Evolutionary conservation across 106 monocot species (phyloP).

Genomic region (Hemerocallis citrina): DNA sequence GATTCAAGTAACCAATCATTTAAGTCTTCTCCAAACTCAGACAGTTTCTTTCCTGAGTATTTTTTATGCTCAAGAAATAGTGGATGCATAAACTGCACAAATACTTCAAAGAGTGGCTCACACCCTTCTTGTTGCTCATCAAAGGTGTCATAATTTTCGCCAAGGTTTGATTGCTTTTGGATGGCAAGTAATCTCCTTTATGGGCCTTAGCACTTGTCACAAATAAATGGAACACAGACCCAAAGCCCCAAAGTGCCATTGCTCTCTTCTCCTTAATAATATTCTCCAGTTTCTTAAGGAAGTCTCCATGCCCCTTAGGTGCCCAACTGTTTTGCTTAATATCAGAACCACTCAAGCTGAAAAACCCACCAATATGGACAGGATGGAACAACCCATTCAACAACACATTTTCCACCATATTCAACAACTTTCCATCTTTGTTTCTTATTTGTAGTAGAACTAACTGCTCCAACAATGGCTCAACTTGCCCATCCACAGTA

Average conservation of each 20-base stretch:
- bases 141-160: constrained; percentile 17
- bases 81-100: constrained; percentile 71
- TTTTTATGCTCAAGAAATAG: constrained; percentile 51
- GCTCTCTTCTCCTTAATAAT: constrained; percentile 49
- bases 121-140: constrained; percentile 31
- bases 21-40: constrained; percentile 7
- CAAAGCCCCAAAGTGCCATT: constrained; percentile 46
- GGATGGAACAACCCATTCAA: constrained; percentile 84
- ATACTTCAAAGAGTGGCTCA: constrained; percentile 69
- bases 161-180: constrained; percentile 11
- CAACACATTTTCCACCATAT: constrained; percentile 48
- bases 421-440: constrained; percentile 21
- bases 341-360: constrained; percentile 28
- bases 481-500: constrained; percentile 75
- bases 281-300: constrained; percentile 49
- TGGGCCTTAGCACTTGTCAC: constrained; percentile 31
- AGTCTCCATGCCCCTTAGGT: constrained; percentile 34
- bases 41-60: constrained; percentile 24
- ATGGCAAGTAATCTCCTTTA: constrained; percentile 11
- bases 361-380: constrained; percentile 63
- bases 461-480: constrained; percentile 52
- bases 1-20: constrained; percentile 33
- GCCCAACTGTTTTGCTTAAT: constrained; percentile 15
- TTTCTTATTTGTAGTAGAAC: constrained; percentile 37
- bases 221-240: constrained; percentile 58